A percentile compares a stretch with the other conserved stretches of the same genome.
These are phyloP conservation scores for Entonaema liquescens DNA, from an alignment of 495 filamentous ascomycete genomes.

Conservation along the genomic window DNA sequence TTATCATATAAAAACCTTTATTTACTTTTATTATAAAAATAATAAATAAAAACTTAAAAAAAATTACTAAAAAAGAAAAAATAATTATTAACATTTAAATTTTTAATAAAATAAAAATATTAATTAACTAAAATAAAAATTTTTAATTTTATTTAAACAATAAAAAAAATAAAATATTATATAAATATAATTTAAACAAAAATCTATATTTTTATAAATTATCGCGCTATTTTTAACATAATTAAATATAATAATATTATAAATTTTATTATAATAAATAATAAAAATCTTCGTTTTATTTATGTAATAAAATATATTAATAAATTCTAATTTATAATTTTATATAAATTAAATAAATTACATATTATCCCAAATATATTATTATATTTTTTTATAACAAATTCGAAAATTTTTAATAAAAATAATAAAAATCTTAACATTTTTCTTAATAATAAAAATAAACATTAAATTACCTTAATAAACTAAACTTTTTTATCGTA, in stretches of 20 bases:
- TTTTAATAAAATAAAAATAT: too few relatives aligned
- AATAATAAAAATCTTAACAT: not conserved
- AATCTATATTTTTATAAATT: slow-evolving; percentile 1
- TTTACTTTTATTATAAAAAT: not conserved
- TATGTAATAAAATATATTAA: slow-evolving; percentile 7
- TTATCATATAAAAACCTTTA: not conserved
- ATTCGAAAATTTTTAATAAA: not conserved
- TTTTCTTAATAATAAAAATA: not conserved
- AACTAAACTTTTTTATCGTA: not conserved
- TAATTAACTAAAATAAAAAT: too few relatives aligned
- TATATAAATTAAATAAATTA: slow-evolving; percentile 11
- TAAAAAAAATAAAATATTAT: slow-evolving; percentile 7
- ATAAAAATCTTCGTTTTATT: too few relatives aligned
- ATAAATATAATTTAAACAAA: slow-evolving; percentile 10
- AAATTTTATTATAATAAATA: not conserved
- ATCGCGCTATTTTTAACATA: slow-evolving; percentile 7
- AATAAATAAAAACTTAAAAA: not conserved
- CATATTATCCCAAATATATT: slow-evolving; percentile 3
- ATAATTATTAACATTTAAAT: slow-evolving; percentile 3
- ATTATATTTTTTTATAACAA: not conserved
- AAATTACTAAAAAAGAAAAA: not conserved
- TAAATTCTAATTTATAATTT: slow-evolving; percentile 4
- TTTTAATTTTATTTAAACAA: not conserved
- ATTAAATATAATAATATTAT: not conserved
- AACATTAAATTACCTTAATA: slow-evolving; percentile 3